A percentile compares a stretch with the other conserved stretches of the same genome.
phyloP scores from a whole-genome alignment of 192 early-diverging fungal species.

The Coemansia sp. region DNA sequence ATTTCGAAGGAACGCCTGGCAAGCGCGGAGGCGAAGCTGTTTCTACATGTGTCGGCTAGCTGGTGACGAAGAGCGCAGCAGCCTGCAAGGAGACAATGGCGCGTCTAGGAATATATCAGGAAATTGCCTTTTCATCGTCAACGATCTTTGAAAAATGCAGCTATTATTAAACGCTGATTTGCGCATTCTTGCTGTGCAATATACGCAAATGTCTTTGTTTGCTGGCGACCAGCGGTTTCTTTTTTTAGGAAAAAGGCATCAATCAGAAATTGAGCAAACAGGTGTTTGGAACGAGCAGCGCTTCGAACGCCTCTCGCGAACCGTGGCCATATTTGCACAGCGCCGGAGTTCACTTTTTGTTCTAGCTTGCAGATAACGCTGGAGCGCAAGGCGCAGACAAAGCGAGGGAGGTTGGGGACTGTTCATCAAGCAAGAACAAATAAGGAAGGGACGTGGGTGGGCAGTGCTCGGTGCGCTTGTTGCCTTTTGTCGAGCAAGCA shows the following conservation, averaged over 20 bases:
- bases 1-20: neutral
- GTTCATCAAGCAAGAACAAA: neutral
- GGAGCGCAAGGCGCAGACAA: conserved; percentile 4
- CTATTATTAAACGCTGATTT: neutral
- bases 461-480: neutral
- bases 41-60: neutral
- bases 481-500: neutral
- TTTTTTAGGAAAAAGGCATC: neutral
- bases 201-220: neutral
- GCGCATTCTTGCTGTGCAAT: neutral
- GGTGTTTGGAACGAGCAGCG: neutral
- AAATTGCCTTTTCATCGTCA: neutral
- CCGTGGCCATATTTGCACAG: conserved; percentile 9
- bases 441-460: neutral
- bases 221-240: neutral
- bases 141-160: neutral
- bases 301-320: neutral
- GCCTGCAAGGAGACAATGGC: neutral
- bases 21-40: neutral
- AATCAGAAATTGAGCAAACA: neutral
- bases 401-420: conserved; percentile 10
- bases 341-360: neutral
- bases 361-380: neutral
- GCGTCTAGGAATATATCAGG: neutral
- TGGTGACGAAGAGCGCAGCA: neutral